A percentile compares a stretch with the other conserved stretches of the same genome.
Evolutionary conservation across 2,329 filamentous ascomycete species (phyloP).

Genomic region (Apiospora saccharicola): DNA sequence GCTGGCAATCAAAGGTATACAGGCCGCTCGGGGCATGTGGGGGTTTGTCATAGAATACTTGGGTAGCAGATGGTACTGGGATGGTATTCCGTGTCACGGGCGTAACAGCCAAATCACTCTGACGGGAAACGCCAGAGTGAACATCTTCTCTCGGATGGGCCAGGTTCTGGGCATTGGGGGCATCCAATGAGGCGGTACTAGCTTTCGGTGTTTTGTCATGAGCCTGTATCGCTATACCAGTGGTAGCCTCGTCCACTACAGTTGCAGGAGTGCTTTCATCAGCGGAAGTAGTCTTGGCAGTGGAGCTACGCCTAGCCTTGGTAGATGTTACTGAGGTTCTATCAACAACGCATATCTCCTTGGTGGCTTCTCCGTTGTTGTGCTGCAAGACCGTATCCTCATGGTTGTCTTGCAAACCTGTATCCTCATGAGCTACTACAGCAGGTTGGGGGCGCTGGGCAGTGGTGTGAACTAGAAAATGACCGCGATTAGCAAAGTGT

Average conservation of each 20-base stretch:
- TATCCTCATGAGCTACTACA: neutral
- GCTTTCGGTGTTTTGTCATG: neutral
- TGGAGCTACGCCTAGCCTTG: neutral
- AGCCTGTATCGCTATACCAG: neutral
- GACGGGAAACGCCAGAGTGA: neutral
- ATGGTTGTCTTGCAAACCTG: neutral
- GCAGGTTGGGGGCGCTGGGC: neutral
- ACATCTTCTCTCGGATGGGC: neutral
- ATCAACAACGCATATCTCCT: constrained; percentile 35
- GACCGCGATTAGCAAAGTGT: neutral
- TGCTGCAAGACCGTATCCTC: neutral
- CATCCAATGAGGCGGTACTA: neutral
- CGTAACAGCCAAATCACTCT: neutral
- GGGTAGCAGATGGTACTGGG: neutral
- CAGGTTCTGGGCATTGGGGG: neutral
- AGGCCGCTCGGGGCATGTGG: neutral
- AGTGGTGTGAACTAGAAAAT: constrained; percentile 1
- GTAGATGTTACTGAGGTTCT: constrained; percentile 25
- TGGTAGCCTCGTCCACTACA: neutral
- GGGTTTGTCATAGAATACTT: neutral
- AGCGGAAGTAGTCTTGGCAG: neutral
- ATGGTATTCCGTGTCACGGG: neutral
- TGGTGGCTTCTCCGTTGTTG: constrained; percentile 22
- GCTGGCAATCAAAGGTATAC: neutral
- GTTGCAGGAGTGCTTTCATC: neutral